A percentile compares a stretch with the other conserved stretches of the same genome.
Evolutionary conservation across 2,329 filamentous ascomycete genomes (phyloP).

Genomic region (Epichloe aotearoae): DNA sequence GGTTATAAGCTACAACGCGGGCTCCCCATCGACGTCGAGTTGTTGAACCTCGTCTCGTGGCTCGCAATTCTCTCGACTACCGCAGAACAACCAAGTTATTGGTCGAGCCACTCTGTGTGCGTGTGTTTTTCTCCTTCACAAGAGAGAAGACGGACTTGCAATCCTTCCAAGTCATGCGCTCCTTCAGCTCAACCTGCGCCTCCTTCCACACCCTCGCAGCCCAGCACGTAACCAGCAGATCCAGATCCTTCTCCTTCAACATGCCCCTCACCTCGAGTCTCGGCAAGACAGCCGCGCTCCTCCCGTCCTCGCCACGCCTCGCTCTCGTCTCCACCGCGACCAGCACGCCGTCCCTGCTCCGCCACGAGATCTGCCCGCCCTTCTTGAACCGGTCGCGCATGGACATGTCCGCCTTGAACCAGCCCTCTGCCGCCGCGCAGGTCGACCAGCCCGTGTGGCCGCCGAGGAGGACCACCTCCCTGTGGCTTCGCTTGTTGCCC

Average conservation of each 20-base stretch:
- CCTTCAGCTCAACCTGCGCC: constrained; percentile 11
- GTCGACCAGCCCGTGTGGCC: constrained; percentile 8
- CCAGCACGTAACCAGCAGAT: constrained; percentile 18
- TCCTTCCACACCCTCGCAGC: constrained; percentile 17
- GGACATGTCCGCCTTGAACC: constrained; percentile 11
- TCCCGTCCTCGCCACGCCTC: constrained; percentile 10
- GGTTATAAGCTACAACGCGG: too few species aligned
- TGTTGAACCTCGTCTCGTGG: neutral
- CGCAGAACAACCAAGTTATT: neutral
- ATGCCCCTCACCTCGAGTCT: constrained; percentile 11
- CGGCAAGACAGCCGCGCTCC: constrained; percentile 7
- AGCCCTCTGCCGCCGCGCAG: constrained; percentile 11
- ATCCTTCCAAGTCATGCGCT: constrained; percentile 13
- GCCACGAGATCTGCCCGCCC: constrained; percentile 14
- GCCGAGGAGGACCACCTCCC: constrained; percentile 9
- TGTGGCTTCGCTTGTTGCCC: constrained; percentile 11
- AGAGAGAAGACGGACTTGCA: constrained; percentile 8
- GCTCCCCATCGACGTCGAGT: too few species aligned
- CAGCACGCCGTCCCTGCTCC: constrained; percentile 9
- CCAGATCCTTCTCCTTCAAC: constrained; percentile 14
- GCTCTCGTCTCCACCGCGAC: constrained; percentile 15
- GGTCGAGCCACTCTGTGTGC: neutral
- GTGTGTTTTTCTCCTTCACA: neutral
- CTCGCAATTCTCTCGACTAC: neutral
- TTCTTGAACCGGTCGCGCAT: constrained; percentile 11